A percentile compares a stretch with the other conserved stretches of the same genome.
These are phyloP conservation scores for Gentiana straminea DNA, from an alignment of 257 asterid genomes.

Conservation along the genomic window DNA sequence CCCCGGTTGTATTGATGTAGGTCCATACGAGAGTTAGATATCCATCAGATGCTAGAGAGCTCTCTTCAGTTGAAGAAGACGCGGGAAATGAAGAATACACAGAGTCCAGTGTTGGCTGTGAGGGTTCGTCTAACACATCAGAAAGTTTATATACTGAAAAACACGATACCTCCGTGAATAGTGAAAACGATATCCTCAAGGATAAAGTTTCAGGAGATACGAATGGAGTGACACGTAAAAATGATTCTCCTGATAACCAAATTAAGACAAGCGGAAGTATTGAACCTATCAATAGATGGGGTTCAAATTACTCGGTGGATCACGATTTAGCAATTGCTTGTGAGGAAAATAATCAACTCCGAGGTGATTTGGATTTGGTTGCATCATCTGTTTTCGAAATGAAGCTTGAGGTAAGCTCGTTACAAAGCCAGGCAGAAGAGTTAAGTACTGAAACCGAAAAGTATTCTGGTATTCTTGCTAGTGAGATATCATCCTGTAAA, in stretches of 20 bases:
- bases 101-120: slow-evolving; percentile 55
- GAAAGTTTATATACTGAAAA: slow-evolving; percentile 75
- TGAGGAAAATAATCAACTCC: slow-evolving; percentile 66
- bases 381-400: slow-evolving; percentile 68
- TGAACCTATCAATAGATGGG: slow-evolving; percentile 48
- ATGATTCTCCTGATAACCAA: slow-evolving; percentile 40
- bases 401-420: slow-evolving; percentile 66
- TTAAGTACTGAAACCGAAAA: slow-evolving; percentile 56
- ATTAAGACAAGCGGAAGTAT: slow-evolving; percentile 31
- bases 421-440: slow-evolving; percentile 69
- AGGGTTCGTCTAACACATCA: slow-evolving; percentile 81
- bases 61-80: slow-evolving; percentile 65
- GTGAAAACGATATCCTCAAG: slow-evolving; percentile 42
- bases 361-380: slow-evolving; percentile 63
- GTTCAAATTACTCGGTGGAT: slow-evolving; percentile 42
- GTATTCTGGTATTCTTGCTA: slow-evolving; percentile 35
- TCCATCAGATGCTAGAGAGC: slow-evolving; percentile 52
- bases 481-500: slow-evolving; percentile 59
- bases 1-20: slow-evolving; percentile 23
- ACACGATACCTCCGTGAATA: slow-evolving; percentile 38
- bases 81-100: slow-evolving; percentile 49
- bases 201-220: slow-evolving; percentile 31
- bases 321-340: slow-evolving; percentile 50
- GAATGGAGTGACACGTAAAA: slow-evolving; percentile 31
- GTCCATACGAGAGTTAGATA: slow-evolving; percentile 44